Evolutionary conservation across 495 filamentous ascomycete genomes (phyloP), one percentile per base, ranked within the genome.

Genomic region (Corynascus novoguineensis): DNA sequence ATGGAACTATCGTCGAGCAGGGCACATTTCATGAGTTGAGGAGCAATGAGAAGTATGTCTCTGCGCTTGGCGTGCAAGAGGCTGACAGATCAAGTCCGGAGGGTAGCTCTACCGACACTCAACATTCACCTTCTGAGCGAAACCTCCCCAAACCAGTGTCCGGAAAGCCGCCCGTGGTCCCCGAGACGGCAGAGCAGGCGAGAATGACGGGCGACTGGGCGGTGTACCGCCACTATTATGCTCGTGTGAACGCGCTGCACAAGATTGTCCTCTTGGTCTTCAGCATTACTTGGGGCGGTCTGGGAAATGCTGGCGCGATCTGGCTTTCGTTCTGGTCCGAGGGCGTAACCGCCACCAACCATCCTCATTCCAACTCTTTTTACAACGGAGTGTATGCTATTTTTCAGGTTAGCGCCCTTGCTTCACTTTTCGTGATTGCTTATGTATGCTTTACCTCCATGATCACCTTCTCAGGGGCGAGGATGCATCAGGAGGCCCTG

Each of bases 291-390:
- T 62, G 59, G 57, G 65, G 62, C 1, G 62, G 60, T 48, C 57
- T 60, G 31, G 17, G 21, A 25, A 67, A 67, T 54, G 59, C 53
- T 17, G 47, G 47, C 35, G 63, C 65, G 38, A 54, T 68, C 15
- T 65, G 62, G 60, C 53, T 68, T 8, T 63, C 59, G 54, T 65
- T 63, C 31, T 68, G 65, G 65, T 61, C 65, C 1, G 55, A 60
- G 14, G 65, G 65, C 17, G 41, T 64, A 31, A 35, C 19, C 0
- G 51, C 48, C 3, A n/a, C 54, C 4, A 12, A 50, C 6, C 65
- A 55, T 4, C 21, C 37, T 5, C 65, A 60, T 31, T 62, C 65
- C 15, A 60, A 63, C 55, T 35, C 55, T 1, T 68, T 48, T 17
- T 68, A 63, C 37, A 53, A 60, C 32, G 63, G 63, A 1, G 11